Conservation (phyloP, 352 stramenopile species). For the Phytopythium mirpurense region DNA sequence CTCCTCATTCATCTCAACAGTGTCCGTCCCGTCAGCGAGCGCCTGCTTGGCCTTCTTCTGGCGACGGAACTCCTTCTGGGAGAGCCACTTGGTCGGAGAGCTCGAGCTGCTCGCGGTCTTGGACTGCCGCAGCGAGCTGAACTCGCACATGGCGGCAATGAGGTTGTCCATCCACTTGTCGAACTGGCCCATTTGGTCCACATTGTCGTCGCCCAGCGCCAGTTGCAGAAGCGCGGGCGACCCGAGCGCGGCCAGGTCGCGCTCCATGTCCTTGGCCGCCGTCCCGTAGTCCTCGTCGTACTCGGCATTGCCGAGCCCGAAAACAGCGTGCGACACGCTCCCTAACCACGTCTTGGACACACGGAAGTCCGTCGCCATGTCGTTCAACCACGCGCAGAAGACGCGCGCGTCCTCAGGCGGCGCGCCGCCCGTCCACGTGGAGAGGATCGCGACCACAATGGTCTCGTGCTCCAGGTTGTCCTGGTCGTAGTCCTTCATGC, state of each 20-base stretch:
- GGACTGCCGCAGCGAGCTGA: constrained; percentile 36
- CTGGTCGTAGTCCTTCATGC: constrained; percentile 86
- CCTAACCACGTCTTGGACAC: constrained; percentile 80
- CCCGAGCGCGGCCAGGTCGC: constrained; percentile 52
- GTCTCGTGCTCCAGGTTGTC: constrained; percentile 87
- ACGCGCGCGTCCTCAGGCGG: constrained; percentile 69
- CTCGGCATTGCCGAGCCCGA: constrained; percentile 83
- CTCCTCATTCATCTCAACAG: constrained; percentile 70
- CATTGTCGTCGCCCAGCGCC: constrained; percentile 75
- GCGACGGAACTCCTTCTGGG: constrained; percentile 79
- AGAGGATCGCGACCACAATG: constrained; percentile 81
- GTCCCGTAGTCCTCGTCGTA: constrained; percentile 87
- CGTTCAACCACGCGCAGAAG: constrained; percentile 84
- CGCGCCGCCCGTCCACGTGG: constrained; percentile 78
- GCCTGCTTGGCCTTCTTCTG: constrained; percentile 79
- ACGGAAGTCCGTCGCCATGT: constrained; percentile 89
- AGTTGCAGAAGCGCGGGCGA: constrained; percentile 55
- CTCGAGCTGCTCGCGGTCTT: constrained; percentile 21
- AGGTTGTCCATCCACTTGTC: constrained; percentile 79
- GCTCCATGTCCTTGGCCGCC: constrained; percentile 70
- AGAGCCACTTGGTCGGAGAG: constrained; percentile 47
- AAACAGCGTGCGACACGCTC: constrained; percentile 70
- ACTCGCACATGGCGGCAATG: constrained; percentile 72
- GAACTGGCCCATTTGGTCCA: constrained; percentile 81
- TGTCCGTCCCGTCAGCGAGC: constrained; percentile 41